phyloP scores from a whole-genome alignment of 306 rosid species.

The Medicago arabica region DNA sequence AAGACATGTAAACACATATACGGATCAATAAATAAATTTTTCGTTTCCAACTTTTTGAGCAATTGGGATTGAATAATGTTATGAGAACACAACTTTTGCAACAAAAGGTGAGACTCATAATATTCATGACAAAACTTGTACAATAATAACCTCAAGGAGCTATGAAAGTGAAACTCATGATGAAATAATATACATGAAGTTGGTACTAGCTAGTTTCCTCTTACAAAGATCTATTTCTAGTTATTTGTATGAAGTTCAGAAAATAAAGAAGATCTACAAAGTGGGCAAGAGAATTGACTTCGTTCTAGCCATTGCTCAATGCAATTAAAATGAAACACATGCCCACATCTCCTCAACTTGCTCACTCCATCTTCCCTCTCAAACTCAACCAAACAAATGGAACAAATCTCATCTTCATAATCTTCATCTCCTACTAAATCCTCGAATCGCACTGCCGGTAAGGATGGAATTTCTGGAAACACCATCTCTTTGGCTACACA shows the following conservation, averaged over 20 bases:
- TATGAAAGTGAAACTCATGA: background rate
- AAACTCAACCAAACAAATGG: slow-evolving; percentile 79
- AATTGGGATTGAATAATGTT: too few relatives aligned
- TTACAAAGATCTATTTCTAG: background rate
- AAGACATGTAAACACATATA: too few relatives aligned
- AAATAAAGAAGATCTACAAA: slow-evolving; percentile 70
- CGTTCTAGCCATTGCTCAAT: slow-evolving; percentile 69
- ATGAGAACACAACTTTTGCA: too few relatives aligned
- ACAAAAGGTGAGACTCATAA: background rate
- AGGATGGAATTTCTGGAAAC: slow-evolving; percentile 16
- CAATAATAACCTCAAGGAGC: background rate
- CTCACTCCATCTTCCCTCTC: slow-evolving; percentile 67
- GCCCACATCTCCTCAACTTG: slow-evolving; percentile 60
- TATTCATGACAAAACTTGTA: slow-evolving; percentile 18
- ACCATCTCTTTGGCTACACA: slow-evolving; percentile 22
- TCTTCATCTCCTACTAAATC: slow-evolving; percentile 42
- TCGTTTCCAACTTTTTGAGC: too few relatives aligned
- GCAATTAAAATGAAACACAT: slow-evolving; percentile 71
- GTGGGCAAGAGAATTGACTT: slow-evolving; percentile 77
- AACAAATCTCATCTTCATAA: slow-evolving; percentile 55
- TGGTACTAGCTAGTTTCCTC: slow-evolving; percentile 19
- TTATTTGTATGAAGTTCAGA: slow-evolving; percentile 22
- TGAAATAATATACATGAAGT: background rate
- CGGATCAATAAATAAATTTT: too few relatives aligned
- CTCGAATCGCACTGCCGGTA: slow-evolving; percentile 54